Evolutionary conservation across 768 basidiomycete genomes (phyloP).

Genomic region (Coprinopsis cinerea): DNA sequence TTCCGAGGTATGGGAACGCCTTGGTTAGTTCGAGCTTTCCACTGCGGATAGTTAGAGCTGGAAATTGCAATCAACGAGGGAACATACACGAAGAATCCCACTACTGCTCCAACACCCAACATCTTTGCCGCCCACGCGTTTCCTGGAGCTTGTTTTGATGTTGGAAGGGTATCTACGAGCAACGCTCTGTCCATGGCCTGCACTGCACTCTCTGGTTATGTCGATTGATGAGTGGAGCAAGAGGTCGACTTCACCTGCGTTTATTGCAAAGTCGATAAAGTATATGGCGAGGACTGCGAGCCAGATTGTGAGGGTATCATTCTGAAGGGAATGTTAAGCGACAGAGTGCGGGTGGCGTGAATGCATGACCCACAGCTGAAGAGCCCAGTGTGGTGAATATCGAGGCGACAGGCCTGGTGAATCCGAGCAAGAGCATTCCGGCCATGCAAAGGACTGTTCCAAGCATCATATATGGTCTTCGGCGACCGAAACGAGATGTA

Average conservation of each 20-base stretch:
- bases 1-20: conserved; percentile 69
- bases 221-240: not conserved
- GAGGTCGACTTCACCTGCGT: conserved; percentile 31
- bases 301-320: conserved; percentile 62
- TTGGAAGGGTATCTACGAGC: conserved; percentile 78
- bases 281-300: conserved; percentile 60
- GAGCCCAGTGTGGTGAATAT: conserved; percentile 33
- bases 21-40: conserved; percentile 75
- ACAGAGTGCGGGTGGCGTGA: not conserved
- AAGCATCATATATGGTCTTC: conserved; percentile 79
- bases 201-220: conserved; percentile 36
- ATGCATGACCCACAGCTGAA: conserved; percentile 21
- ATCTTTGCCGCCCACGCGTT: conserved; percentile 97
- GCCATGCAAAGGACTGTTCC: conserved; percentile 60
- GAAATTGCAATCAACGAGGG: not conserved
- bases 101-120: conserved; percentile 79
- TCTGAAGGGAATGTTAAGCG: conserved; percentile 16
- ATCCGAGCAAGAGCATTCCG: conserved; percentile 81
- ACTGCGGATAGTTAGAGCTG: conserved; percentile 30
- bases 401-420: conserved; percentile 63
- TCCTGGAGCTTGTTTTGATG: conserved; percentile 69
- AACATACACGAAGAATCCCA: conserved; percentile 83
- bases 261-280: conserved; percentile 55
- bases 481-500: conserved; percentile 75
- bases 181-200: conserved; percentile 89